Evolutionary conservation across 139 green algal genomes (phyloP), one percentile per base, ranked within the genome.

Genomic region (Choricystis sp.): DNA sequence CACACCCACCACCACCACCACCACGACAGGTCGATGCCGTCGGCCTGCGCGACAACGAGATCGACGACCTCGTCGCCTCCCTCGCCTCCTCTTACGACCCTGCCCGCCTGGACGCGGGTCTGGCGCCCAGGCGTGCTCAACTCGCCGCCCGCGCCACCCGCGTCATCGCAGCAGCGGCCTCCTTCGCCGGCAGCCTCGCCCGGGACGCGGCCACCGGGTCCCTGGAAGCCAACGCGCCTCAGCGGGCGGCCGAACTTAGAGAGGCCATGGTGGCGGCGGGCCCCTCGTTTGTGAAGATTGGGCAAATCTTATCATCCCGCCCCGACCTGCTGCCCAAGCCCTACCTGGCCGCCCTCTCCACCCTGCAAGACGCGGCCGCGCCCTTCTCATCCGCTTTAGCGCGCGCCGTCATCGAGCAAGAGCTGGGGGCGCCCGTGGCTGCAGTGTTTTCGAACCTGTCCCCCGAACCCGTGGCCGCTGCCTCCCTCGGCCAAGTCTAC

Each of bases 401-500:
- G 1, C 25, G 60, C 25, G 57, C 21, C 29, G 66, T 95, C 57
- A 89, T 96, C 16, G 80, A 94, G 70, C 79, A 93, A 69, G 85
- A 95, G 71, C 81, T 94, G 28, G 84, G 83, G 14, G n/a, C 40
- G 19, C 78, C 79, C 2, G 63, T 89, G 9, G 49, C 69, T 24
- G 63, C 79, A 28, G 56, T 94, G 3, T 94, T 83, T 61, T 65
- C 62, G 1, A 61, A 84, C 30, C 66, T 95, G 3, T 82, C 79
- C 16, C 63, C 77, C 2, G 61, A 81, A 66, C 88, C 88, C 20
- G 85, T 95, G 23, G 90, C 89, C 29, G 87, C 87, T 14, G 89
- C 89, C 4, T 82, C 66, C 30, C 68, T 97, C 57, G 90, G 90
- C 1, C 89, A 96, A 78, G 89, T 96, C 26, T 94, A 96, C 79